These are phyloP conservation scores for Diddensiella transvaalensis DNA, from an alignment of 805 yeast genomes.

Conservation along the genomic window DNA sequence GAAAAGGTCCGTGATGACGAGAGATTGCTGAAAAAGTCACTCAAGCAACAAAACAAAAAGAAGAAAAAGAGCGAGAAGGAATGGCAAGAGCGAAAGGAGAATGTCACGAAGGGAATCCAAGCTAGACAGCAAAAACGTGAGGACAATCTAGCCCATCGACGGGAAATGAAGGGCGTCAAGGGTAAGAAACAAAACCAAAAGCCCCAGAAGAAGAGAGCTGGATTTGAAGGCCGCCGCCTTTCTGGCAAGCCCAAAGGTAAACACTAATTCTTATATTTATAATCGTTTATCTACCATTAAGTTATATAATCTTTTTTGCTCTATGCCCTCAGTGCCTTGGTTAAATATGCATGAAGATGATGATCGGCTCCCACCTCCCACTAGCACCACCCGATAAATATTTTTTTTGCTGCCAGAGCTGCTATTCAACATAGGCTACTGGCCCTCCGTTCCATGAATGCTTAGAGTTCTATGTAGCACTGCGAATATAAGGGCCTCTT, in stretches of 20 bases:
- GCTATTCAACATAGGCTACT: too few relatives aligned
- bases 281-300: too few relatives aligned
- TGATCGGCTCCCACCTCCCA: too few relatives aligned
- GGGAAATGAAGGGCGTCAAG: constrained; percentile 78
- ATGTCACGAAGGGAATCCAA: constrained; percentile 68
- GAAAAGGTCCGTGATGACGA: constrained; percentile 86
- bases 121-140: constrained; percentile 85
- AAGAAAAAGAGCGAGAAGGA: constrained; percentile 85
- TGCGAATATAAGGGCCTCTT: too few relatives aligned
- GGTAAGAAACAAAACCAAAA: constrained; percentile 67
- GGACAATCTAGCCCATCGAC: constrained; percentile 81
- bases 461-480: too few relatives aligned
- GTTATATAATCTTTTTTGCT: too few relatives aligned
- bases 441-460: too few relatives aligned
- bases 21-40: constrained; percentile 75
- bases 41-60: constrained; percentile 75
- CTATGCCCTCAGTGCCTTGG: too few relatives aligned
- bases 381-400: too few relatives aligned
- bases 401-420: too few relatives aligned
- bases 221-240: constrained; percentile 73
- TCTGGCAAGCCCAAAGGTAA: constrained; percentile 1
- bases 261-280: too few relatives aligned
- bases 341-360: too few relatives aligned
- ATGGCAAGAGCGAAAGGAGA: constrained; percentile 87
- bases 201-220: constrained; percentile 64